A percentile compares a stretch with the other conserved stretches of the same genome.
Evolutionary conservation across 2,329 filamentous ascomycete species (phyloP).

Genomic region (Colletotrichum liaoningense): DNA sequence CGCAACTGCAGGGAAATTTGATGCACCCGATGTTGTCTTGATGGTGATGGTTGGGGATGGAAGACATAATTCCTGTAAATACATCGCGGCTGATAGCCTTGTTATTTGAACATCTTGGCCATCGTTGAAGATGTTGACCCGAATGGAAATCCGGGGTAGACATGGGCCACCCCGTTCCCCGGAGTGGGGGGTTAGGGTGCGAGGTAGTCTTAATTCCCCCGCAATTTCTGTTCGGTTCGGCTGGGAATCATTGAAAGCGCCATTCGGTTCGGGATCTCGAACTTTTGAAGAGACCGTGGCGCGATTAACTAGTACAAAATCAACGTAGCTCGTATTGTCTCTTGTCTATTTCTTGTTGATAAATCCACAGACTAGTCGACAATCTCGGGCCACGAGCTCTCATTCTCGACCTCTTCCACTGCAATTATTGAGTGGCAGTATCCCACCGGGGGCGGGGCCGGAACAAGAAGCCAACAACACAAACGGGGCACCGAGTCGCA

Average conservation of each 20-base stretch:
- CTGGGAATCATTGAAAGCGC: neutral
- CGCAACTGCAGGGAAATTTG: conserved; percentile 8
- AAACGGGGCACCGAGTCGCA: too few relatives aligned
- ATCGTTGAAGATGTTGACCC: neutral
- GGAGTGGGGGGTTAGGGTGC: conserved; percentile 1
- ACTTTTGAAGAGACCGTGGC: neutral
- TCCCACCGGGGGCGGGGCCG: too few relatives aligned
- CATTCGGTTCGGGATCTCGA: conserved; percentile 5
- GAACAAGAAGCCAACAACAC: too few relatives aligned
- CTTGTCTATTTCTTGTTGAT: too few relatives aligned
- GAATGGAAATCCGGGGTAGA: neutral
- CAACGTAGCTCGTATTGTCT: too few relatives aligned
- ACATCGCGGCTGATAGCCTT: neutral
- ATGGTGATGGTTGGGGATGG: neutral
- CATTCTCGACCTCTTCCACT: too few relatives aligned
- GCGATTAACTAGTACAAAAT: neutral
- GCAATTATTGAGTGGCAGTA: too few relatives aligned
- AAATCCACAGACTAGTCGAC: too few relatives aligned
- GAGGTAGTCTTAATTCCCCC: neutral
- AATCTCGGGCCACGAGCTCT: too few relatives aligned
- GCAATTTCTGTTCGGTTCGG: conserved; percentile 16
- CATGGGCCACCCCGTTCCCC: conserved; percentile 12
- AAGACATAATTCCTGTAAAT: neutral
- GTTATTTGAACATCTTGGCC: neutral
- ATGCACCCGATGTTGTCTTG: neutral